phyloP scores from a whole-genome alignment of 768 basidiomycete genomes.

The Lentinula boryana region DNA sequence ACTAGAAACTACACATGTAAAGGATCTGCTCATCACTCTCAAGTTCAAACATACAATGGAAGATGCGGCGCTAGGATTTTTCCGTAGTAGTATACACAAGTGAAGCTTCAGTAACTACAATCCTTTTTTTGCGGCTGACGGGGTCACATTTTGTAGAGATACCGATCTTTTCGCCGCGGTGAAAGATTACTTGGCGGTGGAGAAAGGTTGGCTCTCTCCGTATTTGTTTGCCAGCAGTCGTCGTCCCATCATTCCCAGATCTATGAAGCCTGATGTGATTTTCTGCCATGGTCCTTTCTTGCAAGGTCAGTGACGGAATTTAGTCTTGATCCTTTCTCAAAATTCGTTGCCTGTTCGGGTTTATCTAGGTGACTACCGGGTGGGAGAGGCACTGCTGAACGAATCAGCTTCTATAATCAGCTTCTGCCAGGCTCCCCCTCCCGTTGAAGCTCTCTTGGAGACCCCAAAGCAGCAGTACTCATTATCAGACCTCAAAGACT shows the following conservation, averaged over 20 bases:
- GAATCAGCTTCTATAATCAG: slow-evolving; percentile 51
- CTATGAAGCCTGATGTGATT: slow-evolving; percentile 58
- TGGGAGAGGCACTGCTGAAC: slow-evolving; percentile 52
- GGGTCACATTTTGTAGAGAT: slow-evolving; percentile 29
- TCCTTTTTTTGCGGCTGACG: not conserved
- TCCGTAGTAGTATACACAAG: slow-evolving; percentile 53
- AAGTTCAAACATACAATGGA: slow-evolving; percentile 49
- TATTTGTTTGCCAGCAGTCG: slow-evolving; percentile 59
- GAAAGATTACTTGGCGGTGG: slow-evolving; percentile 55
- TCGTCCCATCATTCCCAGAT: slow-evolving; percentile 53
- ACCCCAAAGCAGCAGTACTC: not conserved
- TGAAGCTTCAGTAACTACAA: slow-evolving; percentile 18
- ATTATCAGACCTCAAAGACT: slow-evolving; percentile 4
- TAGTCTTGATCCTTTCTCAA: not conserved
- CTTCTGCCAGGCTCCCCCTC: slow-evolving; percentile 27
- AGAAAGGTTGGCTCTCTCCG: slow-evolving; percentile 67
- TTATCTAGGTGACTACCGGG: slow-evolving; percentile 49
- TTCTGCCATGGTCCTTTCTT: slow-evolving; percentile 66
- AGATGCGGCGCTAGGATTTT: slow-evolving; percentile 58
- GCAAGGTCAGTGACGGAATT: slow-evolving; percentile 27
- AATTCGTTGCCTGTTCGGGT: not conserved
- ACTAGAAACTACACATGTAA: slow-evolving; percentile 53
- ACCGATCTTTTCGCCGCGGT: slow-evolving; percentile 53
- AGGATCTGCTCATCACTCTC: slow-evolving; percentile 53
- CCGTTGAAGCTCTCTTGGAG: slow-evolving; percentile 11